phyloP scores from a whole-genome alignment of 2,329 filamentous ascomycete species.

The Clarireedia hainanense region DNA sequence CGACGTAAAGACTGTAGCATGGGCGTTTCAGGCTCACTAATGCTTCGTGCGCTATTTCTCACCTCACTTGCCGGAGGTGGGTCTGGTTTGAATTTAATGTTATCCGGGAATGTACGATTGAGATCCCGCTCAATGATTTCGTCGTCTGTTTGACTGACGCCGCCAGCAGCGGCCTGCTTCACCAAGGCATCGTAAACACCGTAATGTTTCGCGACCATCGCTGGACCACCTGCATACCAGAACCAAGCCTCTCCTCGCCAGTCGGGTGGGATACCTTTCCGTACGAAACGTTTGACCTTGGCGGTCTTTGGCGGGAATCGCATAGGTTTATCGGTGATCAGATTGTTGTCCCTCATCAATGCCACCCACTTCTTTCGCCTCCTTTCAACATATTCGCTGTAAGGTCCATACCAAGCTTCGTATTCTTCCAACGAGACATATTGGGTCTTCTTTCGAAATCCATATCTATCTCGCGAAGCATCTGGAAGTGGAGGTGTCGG shows the following conservation, averaged over 20 bases:
- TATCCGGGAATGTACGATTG: constrained; percentile 91
- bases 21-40: constrained; percentile 49
- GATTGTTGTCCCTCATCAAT: constrained; percentile 66
- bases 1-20: constrained; percentile 77
- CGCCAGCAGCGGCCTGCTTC: constrained; percentile 52
- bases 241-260: constrained; percentile 97
- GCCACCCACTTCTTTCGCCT: constrained; percentile 75
- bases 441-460: constrained; percentile 82
- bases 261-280: constrained; percentile 89
- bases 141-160: constrained; percentile 62
- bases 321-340: constrained; percentile 63
- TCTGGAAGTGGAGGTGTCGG: constrained; percentile 15
- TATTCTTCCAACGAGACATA: constrained; percentile 71
- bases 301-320: constrained; percentile 72
- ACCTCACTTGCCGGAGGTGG: constrained; percentile 22
- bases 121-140: constrained; percentile 92
- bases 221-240: constrained; percentile 84
- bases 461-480: constrained; percentile 66
- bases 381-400: constrained; percentile 66
- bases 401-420: constrained; percentile 70
- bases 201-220: constrained; percentile 65
- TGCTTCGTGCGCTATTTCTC: constrained; percentile 26
- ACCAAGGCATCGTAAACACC: constrained; percentile 68
- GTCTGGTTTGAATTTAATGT: constrained; percentile 74
- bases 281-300: constrained; percentile 82